A percentile compares a stretch with the other conserved stretches of the same genome.
Conservation (phyloP, 768 basidiomycete species). For the Naganishia vishniacii region DNA sequence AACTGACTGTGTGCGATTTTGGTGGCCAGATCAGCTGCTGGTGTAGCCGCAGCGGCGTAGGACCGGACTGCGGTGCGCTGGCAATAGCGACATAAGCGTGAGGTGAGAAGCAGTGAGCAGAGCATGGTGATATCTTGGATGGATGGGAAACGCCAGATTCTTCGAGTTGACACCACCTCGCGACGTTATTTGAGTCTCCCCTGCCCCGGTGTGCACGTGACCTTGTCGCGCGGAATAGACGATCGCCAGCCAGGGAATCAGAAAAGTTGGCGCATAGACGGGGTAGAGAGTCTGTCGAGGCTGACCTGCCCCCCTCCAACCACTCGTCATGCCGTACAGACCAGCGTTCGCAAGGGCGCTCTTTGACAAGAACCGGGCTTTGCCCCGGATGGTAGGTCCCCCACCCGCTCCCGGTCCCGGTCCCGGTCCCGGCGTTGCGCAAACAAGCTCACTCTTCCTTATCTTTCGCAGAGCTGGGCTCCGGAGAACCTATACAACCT, state of each 20-base stretch:
- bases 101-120: not conserved
- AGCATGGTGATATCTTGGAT: slow-evolving; percentile 2
- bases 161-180: not conserved
- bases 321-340: slow-evolving; percentile 39
- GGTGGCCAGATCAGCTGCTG: not conserved
- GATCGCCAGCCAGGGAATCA: not conserved
- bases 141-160: not conserved
- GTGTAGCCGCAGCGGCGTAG: not conserved
- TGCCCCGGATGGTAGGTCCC: slow-evolving; percentile 45
- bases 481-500: slow-evolving; percentile 84
- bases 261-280: not conserved
- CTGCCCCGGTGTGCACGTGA: no score
- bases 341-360: slow-evolving; percentile 36
- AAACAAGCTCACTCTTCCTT: not conserved
- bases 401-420: not conserved
- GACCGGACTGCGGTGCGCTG: not conserved
- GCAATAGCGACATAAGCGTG: not conserved
- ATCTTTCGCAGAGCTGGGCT: slow-evolving; percentile 69
- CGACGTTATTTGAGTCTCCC: no score
- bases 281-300: not conserved
- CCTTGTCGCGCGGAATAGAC: not conserved
- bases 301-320: not conserved
- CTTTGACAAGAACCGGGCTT: slow-evolving; percentile 43
- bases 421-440: no score
- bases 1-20: slow-evolving; percentile 21